These are phyloP conservation scores for Aureobasidium mangrovei DNA, from an alignment of 2,329 filamentous ascomycete species.

Conservation along the genomic window DNA sequence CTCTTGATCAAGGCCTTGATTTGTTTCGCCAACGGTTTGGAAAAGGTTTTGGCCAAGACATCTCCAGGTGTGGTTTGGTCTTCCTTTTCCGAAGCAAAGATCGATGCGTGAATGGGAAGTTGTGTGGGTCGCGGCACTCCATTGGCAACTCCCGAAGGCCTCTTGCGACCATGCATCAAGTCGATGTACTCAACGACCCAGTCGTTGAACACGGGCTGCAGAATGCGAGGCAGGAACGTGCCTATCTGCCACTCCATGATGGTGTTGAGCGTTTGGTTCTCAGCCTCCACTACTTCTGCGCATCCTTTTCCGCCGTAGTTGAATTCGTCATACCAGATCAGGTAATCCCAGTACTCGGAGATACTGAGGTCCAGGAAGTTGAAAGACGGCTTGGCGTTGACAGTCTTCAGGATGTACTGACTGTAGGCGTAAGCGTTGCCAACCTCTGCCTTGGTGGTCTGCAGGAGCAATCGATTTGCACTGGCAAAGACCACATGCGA, in stretches of 20 bases:
- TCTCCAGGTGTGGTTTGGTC: slow-evolving; percentile 49
- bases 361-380: slow-evolving; percentile 96
- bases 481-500: slow-evolving; percentile 95
- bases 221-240: slow-evolving; percentile 69
- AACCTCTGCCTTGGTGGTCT: slow-evolving; percentile 94
- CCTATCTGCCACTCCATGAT: slow-evolving; percentile 98
- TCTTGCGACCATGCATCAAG: slow-evolving; percentile 82
- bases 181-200: slow-evolving; percentile 95
- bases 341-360: slow-evolving; percentile 98
- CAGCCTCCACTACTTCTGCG: slow-evolving; percentile 64
- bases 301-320: slow-evolving; percentile 97
- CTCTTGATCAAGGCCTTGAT: slow-evolving; percentile 72
- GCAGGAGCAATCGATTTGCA: slow-evolving; percentile 77
- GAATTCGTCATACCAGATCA: slow-evolving; percentile 98
- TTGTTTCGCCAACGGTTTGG: slow-evolving; percentile 83
- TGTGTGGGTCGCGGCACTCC: slow-evolving; percentile 52
- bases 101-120: slow-evolving; percentile 47
- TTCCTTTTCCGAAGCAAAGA: slow-evolving; percentile 48
- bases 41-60: slow-evolving; percentile 72
- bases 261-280: slow-evolving; percentile 74
- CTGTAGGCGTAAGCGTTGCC: slow-evolving; percentile 95
- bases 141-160: slow-evolving; percentile 41
- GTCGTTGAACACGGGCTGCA: slow-evolving; percentile 80
- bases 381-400: slow-evolving; percentile 90
- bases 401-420: slow-evolving; percentile 95